These are phyloP conservation scores for Sclerotinia glacialis DNA, from an alignment of 2,329 filamentous ascomycete genomes.

Conservation along the genomic window DNA sequence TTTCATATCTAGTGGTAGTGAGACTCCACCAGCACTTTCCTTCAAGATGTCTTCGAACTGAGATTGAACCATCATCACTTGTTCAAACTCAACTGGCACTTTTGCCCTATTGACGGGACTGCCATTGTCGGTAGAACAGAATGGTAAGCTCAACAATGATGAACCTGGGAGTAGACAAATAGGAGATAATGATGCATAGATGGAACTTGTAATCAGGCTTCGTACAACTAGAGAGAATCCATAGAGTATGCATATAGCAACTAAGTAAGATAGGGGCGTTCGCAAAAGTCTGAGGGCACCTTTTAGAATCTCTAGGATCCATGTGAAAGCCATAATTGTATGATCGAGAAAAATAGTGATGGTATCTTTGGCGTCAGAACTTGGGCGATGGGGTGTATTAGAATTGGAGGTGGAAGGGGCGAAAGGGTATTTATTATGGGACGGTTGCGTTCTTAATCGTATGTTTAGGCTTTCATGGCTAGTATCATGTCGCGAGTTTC, in stretches of 20 bases:
- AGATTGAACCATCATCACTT: constrained; percentile 71
- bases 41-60: constrained; percentile 74
- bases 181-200: constrained; percentile 62
- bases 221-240: constrained; percentile 58
- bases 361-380: constrained; percentile 23
- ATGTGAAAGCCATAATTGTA: constrained; percentile 40
- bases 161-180: constrained; percentile 68
- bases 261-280: constrained; percentile 58
- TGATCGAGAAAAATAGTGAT: constrained; percentile 27
- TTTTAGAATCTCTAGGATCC: constrained; percentile 54
- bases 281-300: constrained; percentile 62
- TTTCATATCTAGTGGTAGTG: constrained; percentile 76
- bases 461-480: constrained; percentile 32
- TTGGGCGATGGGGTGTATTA: background rate
- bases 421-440: constrained; percentile 2
- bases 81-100: constrained; percentile 60
- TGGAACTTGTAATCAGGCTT: constrained; percentile 60
- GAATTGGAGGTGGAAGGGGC: background rate
- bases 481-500: constrained; percentile 24
- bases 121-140: constrained; percentile 49
- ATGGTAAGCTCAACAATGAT: constrained; percentile 59
- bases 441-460: constrained; percentile 22
- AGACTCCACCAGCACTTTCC: constrained; percentile 61
- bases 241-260: constrained; percentile 60
- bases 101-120: constrained; percentile 29